phyloP scores from a whole-genome alignment of 345 rosid genomes.

The Carallia pectinifolia region DNA sequence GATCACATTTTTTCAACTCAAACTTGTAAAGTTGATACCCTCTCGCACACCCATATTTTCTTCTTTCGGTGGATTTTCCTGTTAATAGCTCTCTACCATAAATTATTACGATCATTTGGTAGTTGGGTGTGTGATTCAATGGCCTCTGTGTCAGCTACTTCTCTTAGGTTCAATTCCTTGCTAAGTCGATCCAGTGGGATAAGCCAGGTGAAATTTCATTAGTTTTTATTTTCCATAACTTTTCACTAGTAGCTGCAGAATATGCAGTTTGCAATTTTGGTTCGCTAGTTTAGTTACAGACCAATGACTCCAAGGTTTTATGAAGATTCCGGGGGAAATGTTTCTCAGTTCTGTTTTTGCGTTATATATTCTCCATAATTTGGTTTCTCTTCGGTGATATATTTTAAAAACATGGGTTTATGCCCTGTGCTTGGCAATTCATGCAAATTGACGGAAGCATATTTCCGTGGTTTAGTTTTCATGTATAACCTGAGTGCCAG shows the following conservation, averaged over 20 bases:
- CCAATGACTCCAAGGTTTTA: too few species aligned
- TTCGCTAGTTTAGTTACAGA: too few species aligned
- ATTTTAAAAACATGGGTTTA: too few species aligned
- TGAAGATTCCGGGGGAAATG: too few species aligned
- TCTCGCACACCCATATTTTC: neutral
- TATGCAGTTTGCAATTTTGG: too few species aligned
- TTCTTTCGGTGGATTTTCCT: neutral
- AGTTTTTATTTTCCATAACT: neutral
- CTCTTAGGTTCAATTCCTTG: neutral
- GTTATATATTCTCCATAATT: too few species aligned
- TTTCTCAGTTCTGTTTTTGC: too few species aligned
- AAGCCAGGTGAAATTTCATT: neutral
- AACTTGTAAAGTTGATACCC: neutral
- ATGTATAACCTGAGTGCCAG: too few species aligned
- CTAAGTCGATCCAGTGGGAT: neutral
- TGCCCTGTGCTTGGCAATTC: too few species aligned
- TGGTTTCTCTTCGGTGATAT: too few species aligned
- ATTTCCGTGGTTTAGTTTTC: too few species aligned
- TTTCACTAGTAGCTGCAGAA: neutral
- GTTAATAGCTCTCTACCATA: neutral
- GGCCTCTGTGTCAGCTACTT: slow-evolving; percentile 21
- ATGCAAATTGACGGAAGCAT: too few species aligned
- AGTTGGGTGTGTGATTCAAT: neutral
- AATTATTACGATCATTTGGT: neutral
- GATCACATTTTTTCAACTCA: neutral